Conservation (phyloP, 2,329 filamentous ascomycete species). For the Monilinia fructigena region DNA sequence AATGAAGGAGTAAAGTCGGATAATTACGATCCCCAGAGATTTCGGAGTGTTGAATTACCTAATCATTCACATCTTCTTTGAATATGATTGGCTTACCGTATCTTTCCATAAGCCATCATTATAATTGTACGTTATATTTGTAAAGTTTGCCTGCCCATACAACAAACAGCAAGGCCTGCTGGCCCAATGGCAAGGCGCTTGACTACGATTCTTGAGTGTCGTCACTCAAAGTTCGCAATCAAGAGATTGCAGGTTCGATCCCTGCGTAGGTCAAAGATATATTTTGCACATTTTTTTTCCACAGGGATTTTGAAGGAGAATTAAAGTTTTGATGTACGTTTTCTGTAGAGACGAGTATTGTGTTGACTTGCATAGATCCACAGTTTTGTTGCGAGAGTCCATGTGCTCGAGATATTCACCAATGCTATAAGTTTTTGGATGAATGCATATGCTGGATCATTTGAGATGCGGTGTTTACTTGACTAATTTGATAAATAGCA, state of each 20-base stretch:
- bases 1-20: constrained; percentile 8
- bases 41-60: too few relatives aligned
- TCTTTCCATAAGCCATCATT: too few relatives aligned
- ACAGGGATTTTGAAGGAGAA: neutral
- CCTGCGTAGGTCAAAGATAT: constrained; percentile 32
- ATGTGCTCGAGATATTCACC: neutral
- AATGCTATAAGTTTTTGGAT: too few relatives aligned
- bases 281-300: neutral
- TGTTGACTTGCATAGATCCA: too few relatives aligned
- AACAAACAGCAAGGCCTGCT: constrained; percentile 19
- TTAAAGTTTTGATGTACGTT: neutral
- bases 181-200: constrained; percentile 27
- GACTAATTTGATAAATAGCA: too few relatives aligned
- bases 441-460: neutral
- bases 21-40: neutral
- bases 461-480: neutral
- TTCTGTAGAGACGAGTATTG: too few relatives aligned
- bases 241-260: constrained; percentile 50
- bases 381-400: neutral
- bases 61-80: too few relatives aligned
- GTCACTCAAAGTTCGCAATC: constrained; percentile 22
- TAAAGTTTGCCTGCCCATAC: neutral
- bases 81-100: too few relatives aligned
- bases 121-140: too few relatives aligned
- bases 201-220: constrained; percentile 42